phyloP scores from a whole-genome alignment of 441 rosid genomes.

The Populus hybrid region DNA sequence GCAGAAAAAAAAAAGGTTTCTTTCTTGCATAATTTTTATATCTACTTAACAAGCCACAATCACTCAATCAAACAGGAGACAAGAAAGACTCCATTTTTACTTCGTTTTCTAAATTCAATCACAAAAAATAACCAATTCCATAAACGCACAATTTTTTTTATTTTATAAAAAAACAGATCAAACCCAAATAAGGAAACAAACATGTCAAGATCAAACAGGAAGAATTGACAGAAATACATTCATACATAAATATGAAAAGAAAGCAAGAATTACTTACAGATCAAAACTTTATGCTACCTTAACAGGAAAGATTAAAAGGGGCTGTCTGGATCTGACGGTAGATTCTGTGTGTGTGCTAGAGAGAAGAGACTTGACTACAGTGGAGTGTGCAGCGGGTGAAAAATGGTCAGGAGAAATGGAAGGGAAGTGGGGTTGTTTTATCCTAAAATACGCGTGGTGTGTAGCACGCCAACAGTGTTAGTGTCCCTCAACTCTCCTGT shows the following conservation, averaged over 20 bases:
- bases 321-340: background rate
- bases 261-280: background rate
- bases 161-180: background rate
- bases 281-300: background rate
- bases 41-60: background rate
- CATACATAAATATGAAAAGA: background rate
- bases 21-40: background rate
- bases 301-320: background rate
- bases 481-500: background rate
- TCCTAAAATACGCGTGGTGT: slow-evolving; percentile 16
- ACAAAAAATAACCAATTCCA: background rate
- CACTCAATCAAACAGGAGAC: background rate
- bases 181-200: background rate
- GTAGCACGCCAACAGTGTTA: slow-evolving; percentile 4
- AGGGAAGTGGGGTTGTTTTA: background rate
- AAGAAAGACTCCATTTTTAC: background rate
- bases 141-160: too few relatives aligned
- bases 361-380: background rate
- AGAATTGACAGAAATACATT: too few relatives aligned
- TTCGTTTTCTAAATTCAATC: background rate
- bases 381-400: background rate
- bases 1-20: background rate
- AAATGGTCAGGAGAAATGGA: background rate
- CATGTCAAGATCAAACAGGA: background rate
- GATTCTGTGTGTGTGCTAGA: too few relatives aligned